Base-by-base conservation (phyloP, 768 basidiomycete species). In the Suillus subluteus region DNA sequence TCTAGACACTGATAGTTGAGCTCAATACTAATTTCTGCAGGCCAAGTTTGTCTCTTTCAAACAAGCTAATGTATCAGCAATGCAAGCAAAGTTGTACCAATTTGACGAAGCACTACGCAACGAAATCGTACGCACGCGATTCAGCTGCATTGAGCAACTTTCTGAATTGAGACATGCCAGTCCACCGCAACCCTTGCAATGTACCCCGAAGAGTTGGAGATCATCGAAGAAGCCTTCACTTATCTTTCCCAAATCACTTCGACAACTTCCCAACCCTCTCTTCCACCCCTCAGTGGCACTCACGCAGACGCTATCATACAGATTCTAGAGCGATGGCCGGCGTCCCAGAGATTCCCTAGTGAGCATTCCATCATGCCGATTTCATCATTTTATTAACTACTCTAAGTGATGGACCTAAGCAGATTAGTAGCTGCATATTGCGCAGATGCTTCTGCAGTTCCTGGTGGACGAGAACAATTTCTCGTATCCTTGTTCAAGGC, bases 371-470 rank as follows among this genome's bases (percentile, higher is more conserved):
- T 54, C 23, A 7, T 35, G 35, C 8, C 48, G 23, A 21, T 32
- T 38, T 43, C n/a, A 37, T 3, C 44, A 48, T 61, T 15, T 54
- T 38, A 26, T 38, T 54, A 54, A 55, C 46, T 18, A 15, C 58
- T 64, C 44, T 13, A 69, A 95, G 94, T 96, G 15, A 87, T 99
- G 72, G 97, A 99, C 73, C 84, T 98, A 15, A 83, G 87, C 62
- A 89, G 98, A 48, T 82, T 97, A 46, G 76, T 97, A 18, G 81
- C 88, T 23, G 91, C 87, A 2, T 90, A 84, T 73, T 85, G 84
- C 59, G 86, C 89, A 0, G 81, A 84, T 8, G 79, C 84, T 2
- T 84, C 89, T 66, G 78, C 82, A 3, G 69, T 76, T 5, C 70
- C 84, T 1, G 81, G 75, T 56, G 68, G 83, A 63, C 83, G 83